A percentile compares a stretch with the other conserved stretches of the same genome.
Conservation (phyloP, 1,284 basidiomycete species). For the Flammula alnicola region DNA sequence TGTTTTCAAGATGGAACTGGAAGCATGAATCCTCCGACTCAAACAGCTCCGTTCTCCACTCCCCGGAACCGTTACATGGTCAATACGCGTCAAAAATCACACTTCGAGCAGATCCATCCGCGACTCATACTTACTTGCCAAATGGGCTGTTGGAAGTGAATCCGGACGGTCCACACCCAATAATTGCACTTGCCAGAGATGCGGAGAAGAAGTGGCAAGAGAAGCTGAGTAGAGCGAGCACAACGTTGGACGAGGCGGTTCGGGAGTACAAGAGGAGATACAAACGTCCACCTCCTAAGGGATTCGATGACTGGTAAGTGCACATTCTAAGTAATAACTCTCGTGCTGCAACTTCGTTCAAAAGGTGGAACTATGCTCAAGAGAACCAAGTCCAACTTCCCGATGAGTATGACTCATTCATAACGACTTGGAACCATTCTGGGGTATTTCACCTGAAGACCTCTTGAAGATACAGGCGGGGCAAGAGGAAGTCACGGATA, state of each 20-base stretch:
- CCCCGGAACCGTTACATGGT: no score
- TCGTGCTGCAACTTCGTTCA: not conserved
- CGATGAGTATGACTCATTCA: conserved; percentile 59
- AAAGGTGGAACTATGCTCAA: conserved; percentile 58
- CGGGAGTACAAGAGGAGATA: conserved; percentile 53
- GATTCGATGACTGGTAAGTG: conserved; percentile 50
- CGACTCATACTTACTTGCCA: conserved; percentile 31
- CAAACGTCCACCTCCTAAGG: conserved; percentile 43
- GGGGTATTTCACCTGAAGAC: conserved; percentile 48
- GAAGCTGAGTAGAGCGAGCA: conserved; percentile 52
- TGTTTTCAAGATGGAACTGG: no score
- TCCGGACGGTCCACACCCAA: conserved; percentile 45
- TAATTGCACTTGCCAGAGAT: conserved; percentile 50
- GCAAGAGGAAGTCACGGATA: conserved; percentile 36
- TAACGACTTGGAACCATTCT: conserved; percentile 52
- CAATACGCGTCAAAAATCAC: no score
- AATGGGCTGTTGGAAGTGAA: conserved; percentile 44
- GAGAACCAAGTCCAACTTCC: conserved; percentile 54
- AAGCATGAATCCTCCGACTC: no score
- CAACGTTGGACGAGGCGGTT: conserved; percentile 53
- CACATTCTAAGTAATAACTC: not conserved
- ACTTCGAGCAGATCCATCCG: not conserved
- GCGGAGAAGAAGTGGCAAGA: conserved; percentile 50
- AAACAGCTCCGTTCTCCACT: no score
- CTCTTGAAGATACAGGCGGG: conserved; percentile 36